Percentiles rank a stretch among this genome's conserved stretches.
Evolutionary conservation across 495 filamentous ascomycete species (phyloP).

Genomic region (Corynascus novoguineensis): DNA sequence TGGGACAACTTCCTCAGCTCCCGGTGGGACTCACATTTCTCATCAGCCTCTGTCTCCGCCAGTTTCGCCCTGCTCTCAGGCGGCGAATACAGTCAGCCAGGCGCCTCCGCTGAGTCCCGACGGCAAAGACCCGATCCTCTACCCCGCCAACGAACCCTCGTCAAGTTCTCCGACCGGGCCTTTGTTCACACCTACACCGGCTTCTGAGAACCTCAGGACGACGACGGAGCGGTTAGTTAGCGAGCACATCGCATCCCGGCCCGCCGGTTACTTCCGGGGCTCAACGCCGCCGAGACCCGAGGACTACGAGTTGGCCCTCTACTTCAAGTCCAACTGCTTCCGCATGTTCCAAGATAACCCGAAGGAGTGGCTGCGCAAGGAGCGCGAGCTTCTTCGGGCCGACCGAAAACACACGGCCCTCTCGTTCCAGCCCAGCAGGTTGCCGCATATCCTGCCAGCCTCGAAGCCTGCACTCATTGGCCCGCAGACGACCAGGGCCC

Average conservation of each 20-base stretch:
- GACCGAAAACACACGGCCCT: constrained; percentile 37
- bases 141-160: constrained; percentile 43
- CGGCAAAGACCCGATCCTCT: constrained; percentile 57
- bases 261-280: constrained; percentile 49
- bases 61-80: constrained; percentile 58
- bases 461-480: constrained; percentile 31
- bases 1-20: constrained; percentile 29
- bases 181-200: constrained; percentile 47
- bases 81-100: constrained; percentile 32
- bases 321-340: constrained; percentile 60
- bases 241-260: constrained; percentile 61
- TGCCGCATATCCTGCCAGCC: constrained; percentile 42
- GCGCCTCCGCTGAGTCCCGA: constrained; percentile 37
- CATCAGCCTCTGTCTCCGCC: constrained; percentile 63
- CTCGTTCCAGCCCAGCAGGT: constrained; percentile 26
- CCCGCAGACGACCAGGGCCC: constrained; percentile 40
- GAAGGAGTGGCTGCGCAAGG: constrained; percentile 55
- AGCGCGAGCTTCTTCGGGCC: constrained; percentile 53
- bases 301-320: constrained; percentile 64
- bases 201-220: constrained; percentile 39
- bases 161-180: constrained; percentile 47
- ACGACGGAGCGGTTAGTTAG: constrained; percentile 45
- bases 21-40: constrained; percentile 37
- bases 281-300: constrained; percentile 59
- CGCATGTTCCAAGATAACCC: constrained; percentile 55